Base-by-base conservation (phyloP, 257 asterid species). In the Capsicum rhomboideum region DNA sequence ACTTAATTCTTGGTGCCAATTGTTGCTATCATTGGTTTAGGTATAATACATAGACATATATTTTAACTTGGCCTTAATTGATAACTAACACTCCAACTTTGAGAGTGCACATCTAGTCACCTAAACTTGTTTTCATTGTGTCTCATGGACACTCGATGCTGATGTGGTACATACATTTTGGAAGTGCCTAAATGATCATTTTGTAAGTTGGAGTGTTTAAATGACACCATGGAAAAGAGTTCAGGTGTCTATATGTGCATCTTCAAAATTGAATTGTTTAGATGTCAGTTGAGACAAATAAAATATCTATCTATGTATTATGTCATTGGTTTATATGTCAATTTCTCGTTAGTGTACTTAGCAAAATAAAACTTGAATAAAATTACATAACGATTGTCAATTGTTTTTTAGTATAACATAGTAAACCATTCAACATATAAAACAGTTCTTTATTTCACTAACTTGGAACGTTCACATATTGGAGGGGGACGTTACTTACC, bases 1-100 rank as follows among this genome's bases (percentile, higher is more conserved):
- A 26, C 17, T 12, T 1, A 21, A 21, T 10, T 26, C 31, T 59
- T 1, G 1, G 52, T 34, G 49, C 20, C 28, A 31, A 21, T 58
- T 8, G 2, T 2, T 58, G 16, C 13, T 34, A 68, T 17, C 2
- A 67, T 92, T 0, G 97, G 98, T n/a, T 82, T 91, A 0, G 98
- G 97, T 7, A 96, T 86, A 64, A 31, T 31, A 31, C 4, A 31
- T 31, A 9, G 20, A 14, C 14, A 52, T 52, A 13, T 6, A 52
- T 56, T 0, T 56, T 58, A 21, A 58, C 28, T 58, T 58, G 16
- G 31, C 17, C 8, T 58, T 4, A 4, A 56, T 31, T 58, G 31
- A 21, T 2, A 21, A 56, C 1, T 4, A 21, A 58, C 7, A 21
- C 1, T 58, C 1, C 16, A 58, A 58, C 6, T 21, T 12, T n/a